phyloP scores from a whole-genome alignment of 306 rosid species.

The Cicer bijugum region DNA sequence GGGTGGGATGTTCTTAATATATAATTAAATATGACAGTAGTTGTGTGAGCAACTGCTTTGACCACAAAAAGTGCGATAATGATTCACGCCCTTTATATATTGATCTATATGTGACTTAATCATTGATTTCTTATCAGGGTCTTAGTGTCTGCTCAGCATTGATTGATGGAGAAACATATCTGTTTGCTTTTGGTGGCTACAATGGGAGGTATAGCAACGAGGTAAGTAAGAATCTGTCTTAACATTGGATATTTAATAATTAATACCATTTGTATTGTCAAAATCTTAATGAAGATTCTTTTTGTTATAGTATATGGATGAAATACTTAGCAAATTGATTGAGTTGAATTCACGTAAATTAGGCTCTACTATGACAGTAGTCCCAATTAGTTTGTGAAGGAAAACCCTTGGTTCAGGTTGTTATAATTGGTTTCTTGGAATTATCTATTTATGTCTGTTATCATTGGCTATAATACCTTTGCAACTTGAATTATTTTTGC shows the following conservation, averaged over 20 bases:
- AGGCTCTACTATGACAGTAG: constrained; percentile 16
- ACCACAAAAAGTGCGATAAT: constrained; percentile 9
- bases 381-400: constrained; percentile 16
- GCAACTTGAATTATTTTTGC: constrained; percentile 1
- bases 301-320: not conserved
- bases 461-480: not conserved
- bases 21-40: constrained; percentile 41
- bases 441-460: not conserved
- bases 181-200: constrained; percentile 96
- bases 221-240: constrained; percentile 52
- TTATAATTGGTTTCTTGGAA: constrained; percentile 6
- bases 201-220: constrained; percentile 95
- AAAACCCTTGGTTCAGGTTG: constrained; percentile 10
- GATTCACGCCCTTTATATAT: constrained; percentile 36
- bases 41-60: constrained; percentile 25
- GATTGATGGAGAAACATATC: constrained; percentile 74
- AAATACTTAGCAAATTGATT: constrained; percentile 8
- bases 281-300: not conserved
- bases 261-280: constrained; percentile 10
- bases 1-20: constrained; percentile 2
- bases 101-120: constrained; percentile 29
- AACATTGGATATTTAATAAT: not conserved
- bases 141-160: constrained; percentile 70
- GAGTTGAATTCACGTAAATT: constrained; percentile 7
- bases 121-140: constrained; percentile 65